Conservation (phyloP, 371 early-diverging fungal genomes). For the Rhizopus delemar region DNA sequence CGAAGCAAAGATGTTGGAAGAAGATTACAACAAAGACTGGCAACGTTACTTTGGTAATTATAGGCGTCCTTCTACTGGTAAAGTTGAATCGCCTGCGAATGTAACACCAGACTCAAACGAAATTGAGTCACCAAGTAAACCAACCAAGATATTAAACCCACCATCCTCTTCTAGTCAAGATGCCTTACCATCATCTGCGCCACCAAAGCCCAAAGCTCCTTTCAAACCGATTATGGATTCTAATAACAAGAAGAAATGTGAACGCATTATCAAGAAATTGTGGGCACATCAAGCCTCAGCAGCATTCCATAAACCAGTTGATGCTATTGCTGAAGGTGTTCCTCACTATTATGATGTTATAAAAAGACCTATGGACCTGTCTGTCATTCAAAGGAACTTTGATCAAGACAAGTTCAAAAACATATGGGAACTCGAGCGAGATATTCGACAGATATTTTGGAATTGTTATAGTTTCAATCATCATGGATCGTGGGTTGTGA, state of each 20-base stretch:
- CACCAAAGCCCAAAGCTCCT: slow-evolving; percentile 12
- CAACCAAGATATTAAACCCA: slow-evolving; percentile 11
- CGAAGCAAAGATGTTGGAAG: slow-evolving; percentile 60
- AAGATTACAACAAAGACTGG: slow-evolving; percentile 62
- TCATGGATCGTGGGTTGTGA: slow-evolving; percentile 55
- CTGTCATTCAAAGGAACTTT: slow-evolving; percentile 80
- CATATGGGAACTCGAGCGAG: slow-evolving; percentile 56
- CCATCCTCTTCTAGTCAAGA: slow-evolving; percentile 5
- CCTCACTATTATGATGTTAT: slow-evolving; percentile 90
- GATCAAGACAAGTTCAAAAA: slow-evolving; percentile 54
- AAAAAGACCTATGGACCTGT: slow-evolving; percentile 95
- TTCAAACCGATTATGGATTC: slow-evolving; percentile 36
- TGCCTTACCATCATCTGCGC: background rate
- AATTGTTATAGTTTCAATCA: slow-evolving; percentile 95
- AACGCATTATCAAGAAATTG: slow-evolving; percentile 39
- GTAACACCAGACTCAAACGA: background rate
- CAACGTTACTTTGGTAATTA: slow-evolving; percentile 38
- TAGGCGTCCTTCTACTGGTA: slow-evolving; percentile 13
- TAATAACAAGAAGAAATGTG: slow-evolving; percentile 38
- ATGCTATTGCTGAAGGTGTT: slow-evolving; percentile 77
- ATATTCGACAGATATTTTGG: slow-evolving; percentile 69
- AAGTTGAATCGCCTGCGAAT: slow-evolving; percentile 8
- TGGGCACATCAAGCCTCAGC: slow-evolving; percentile 39
- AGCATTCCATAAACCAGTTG: slow-evolving; percentile 69
- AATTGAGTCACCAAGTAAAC: background rate